Conservation (phyloP, 2,329 filamentous ascomycete species). For the Alternaria sp. region DNA sequence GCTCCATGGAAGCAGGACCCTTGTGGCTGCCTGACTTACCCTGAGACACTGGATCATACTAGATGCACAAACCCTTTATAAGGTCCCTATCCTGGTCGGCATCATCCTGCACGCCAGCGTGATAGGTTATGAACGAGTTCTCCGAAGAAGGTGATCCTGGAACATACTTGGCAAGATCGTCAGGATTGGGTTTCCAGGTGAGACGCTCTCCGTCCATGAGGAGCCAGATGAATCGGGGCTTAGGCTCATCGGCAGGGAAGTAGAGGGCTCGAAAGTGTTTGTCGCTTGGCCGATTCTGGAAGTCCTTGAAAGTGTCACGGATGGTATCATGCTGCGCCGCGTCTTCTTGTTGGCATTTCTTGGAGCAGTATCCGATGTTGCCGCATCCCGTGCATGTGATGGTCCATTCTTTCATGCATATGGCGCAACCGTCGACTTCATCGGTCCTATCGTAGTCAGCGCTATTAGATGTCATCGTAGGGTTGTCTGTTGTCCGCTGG, state of each 20-base stretch:
- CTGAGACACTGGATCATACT: not conserved
- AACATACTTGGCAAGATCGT: not conserved
- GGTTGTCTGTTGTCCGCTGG: not conserved
- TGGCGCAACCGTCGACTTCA: not conserved
- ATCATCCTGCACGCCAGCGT: not conserved
- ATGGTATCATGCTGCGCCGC: not conserved
- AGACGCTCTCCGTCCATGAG: not conserved
- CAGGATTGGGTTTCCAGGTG: not conserved
- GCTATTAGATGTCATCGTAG: not conserved
- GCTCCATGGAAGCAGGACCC: not conserved
- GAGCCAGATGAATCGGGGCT: constrained; percentile 2
- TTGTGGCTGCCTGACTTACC: not conserved
- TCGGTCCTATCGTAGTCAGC: not conserved
- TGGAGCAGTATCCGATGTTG: not conserved
- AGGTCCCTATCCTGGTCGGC: not conserved
- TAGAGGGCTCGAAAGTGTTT: not conserved
- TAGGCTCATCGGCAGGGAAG: not conserved
- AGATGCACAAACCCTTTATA: not conserved
- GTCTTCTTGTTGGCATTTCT: not conserved
- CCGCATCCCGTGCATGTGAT: not conserved
- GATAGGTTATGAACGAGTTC: not conserved
- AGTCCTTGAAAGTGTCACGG: not conserved
- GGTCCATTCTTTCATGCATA: not conserved
- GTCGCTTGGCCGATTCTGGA: not conserved
- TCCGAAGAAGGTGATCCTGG: not conserved